Evolutionary conservation across 805 yeast genomes (phyloP).

Genomic region (Kuraishia piskuri): DNA sequence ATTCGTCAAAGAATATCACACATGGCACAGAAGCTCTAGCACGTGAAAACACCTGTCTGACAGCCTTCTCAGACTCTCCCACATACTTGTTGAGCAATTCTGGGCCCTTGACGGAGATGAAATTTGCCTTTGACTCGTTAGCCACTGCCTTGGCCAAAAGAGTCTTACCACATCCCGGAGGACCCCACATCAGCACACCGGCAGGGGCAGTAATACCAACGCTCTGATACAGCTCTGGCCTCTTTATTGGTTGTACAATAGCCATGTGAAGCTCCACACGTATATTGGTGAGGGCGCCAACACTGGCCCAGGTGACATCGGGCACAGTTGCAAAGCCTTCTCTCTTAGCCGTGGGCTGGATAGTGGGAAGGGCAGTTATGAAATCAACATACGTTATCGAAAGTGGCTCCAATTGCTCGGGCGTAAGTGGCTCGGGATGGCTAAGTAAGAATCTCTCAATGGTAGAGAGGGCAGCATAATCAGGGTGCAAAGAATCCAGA

Average conservation of each 20-base stretch:
- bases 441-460: constrained; percentile 63
- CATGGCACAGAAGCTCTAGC: constrained; percentile 95
- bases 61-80: constrained; percentile 90
- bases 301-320: constrained; percentile 91
- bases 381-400: constrained; percentile 77
- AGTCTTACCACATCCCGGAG: constrained; percentile 99
- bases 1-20: constrained; percentile 89
- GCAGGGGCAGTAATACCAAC: constrained; percentile 97
- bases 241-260: constrained; percentile 90
- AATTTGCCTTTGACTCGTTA: constrained; percentile 92
- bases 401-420: constrained; percentile 67
- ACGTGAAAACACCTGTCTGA: constrained; percentile 86
- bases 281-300: constrained; percentile 77
- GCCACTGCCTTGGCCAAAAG: constrained; percentile 96
- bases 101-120: constrained; percentile 93
- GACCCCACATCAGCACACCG: constrained; percentile 97
- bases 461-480: constrained; percentile 30
- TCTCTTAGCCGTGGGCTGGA: constrained; percentile 95
- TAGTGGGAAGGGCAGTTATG: constrained; percentile 75
- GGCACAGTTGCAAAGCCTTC: constrained; percentile 99
- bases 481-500: not conserved
- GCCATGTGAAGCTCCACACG: constrained; percentile 94
- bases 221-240: constrained; percentile 80
- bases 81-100: constrained; percentile 92
- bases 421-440: constrained; percentile 75